Conservation (phyloP, 306 rosid species). For the Vigna radiata region DNA sequence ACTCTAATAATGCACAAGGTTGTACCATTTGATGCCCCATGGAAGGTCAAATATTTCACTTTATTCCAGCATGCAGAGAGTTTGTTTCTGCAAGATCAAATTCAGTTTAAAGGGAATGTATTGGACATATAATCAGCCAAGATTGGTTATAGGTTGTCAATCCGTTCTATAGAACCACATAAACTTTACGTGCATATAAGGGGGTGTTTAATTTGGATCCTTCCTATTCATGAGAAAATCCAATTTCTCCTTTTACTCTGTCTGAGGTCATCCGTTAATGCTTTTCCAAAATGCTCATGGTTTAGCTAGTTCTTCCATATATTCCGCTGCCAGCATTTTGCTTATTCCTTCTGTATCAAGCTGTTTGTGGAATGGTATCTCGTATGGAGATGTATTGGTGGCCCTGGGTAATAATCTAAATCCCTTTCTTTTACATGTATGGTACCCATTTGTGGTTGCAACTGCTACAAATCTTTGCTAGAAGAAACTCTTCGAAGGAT, state of each 20-base stretch:
- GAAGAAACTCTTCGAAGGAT: neutral
- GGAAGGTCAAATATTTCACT: neutral
- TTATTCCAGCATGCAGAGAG: neutral
- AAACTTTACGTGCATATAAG: too few species aligned
- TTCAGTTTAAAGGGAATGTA: neutral
- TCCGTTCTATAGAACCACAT: too few species aligned
- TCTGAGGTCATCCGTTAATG: neutral
- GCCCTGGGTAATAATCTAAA: neutral
- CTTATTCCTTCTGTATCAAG: neutral
- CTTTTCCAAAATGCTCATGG: neutral
- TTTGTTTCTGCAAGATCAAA: neutral
- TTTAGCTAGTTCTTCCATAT: neutral
- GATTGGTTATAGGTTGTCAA: too few species aligned
- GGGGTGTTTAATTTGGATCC: too few species aligned
- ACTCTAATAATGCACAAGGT: neutral
- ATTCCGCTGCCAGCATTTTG: neutral
- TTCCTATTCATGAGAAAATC: too few species aligned
- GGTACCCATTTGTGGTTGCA: neutral
- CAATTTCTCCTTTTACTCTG: too few species aligned
- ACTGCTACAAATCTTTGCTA: neutral
- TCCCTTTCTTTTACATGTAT: neutral
- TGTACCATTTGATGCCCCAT: neutral
- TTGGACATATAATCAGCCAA: neutral
- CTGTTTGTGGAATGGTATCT: neutral
- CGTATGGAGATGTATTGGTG: neutral